Percentiles rank a stretch among this genome's conserved stretches.
Conservation (phyloP, 2,329 filamentous ascomycete genomes). For the Elsinoe ampelina region DNA sequence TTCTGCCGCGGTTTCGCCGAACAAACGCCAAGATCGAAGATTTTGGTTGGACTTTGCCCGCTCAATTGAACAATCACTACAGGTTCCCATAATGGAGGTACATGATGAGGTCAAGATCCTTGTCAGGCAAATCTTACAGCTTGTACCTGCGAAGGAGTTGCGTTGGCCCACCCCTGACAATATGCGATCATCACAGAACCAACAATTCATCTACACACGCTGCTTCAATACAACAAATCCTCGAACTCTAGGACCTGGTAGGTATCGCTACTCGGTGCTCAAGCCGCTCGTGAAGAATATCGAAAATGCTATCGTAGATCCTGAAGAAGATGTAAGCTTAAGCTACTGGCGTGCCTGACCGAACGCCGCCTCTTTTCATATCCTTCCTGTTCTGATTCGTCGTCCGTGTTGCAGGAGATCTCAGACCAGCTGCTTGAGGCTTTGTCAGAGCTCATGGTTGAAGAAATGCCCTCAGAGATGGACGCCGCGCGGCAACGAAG, state of each 20-base stretch:
- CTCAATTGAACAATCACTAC: background rate
- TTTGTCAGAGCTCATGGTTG: constrained; percentile 56
- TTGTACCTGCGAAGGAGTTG: constrained; percentile 52
- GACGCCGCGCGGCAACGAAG: constrained; percentile 61
- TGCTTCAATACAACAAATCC: constrained; percentile 55
- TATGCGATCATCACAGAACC: constrained; percentile 53
- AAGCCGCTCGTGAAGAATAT: constrained; percentile 63
- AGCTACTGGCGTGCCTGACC: background rate
- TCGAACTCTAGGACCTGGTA: constrained; percentile 51
- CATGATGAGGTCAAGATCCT: constrained; percentile 36
- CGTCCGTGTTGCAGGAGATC: constrained; percentile 53
- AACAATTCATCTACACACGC: constrained; percentile 55
- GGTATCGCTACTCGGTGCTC: constrained; percentile 63
- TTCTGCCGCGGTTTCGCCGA: constrained; percentile 12
- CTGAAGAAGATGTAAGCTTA: constrained; percentile 73
- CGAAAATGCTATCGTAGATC: constrained; percentile 66
- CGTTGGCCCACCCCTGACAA: constrained; percentile 52
- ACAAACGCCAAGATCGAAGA: constrained; percentile 7
- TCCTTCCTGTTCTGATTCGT: constrained; percentile 21
- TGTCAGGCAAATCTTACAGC: constrained; percentile 69
- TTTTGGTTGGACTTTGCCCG: constrained; percentile 7
- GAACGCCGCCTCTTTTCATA: constrained; percentile 16
- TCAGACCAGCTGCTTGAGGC: constrained; percentile 68
- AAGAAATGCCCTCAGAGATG: constrained; percentile 54
- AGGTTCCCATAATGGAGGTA: background rate